phyloP scores from a whole-genome alignment of 2,329 filamentous ascomycete species.

The Cladosporium austrohemisphaericum region DNA sequence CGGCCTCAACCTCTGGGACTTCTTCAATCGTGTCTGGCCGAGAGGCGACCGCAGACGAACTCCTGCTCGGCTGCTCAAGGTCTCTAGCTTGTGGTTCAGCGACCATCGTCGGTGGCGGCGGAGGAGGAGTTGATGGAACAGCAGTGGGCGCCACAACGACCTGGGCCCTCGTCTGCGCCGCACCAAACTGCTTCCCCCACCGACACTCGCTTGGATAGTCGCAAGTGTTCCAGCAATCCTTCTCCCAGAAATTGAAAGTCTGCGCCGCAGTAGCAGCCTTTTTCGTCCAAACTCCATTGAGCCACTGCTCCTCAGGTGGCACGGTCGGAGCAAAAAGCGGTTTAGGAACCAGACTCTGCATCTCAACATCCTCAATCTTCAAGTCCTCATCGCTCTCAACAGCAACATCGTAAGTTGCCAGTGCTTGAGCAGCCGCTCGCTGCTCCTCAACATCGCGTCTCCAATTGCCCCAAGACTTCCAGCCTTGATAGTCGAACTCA shows the following conservation, averaged over 20 bases:
- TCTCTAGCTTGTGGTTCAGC: conserved; percentile 1
- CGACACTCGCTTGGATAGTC: conserved; percentile 47
- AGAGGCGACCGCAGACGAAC: not conserved
- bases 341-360: conserved; percentile 1
- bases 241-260: conserved; percentile 17
- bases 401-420: conserved; percentile 14
- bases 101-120: not conserved
- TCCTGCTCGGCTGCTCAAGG: conserved; percentile 16
- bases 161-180: conserved; percentile 15
- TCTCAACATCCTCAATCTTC: not conserved
- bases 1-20: not conserved
- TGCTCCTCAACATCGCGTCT: conserved; percentile 27
- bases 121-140: not conserved
- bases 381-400: conserved; percentile 17
- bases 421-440: conserved; percentile 23
- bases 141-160: conserved; percentile 16
- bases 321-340: conserved; percentile 9
- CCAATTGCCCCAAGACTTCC: conserved; percentile 49
- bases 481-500: conserved; percentile 53
- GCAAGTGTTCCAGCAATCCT: conserved; percentile 44
- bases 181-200: conserved; percentile 35
- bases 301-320: conserved; percentile 20
- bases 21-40: conserved; percentile 4
- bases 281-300: conserved; percentile 18
- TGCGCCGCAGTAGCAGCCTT: conserved; percentile 9